Evolutionary conservation across 2,329 filamentous ascomycete genomes (phyloP), one percentile per base, ranked within the genome.

Genomic region (Colletotrichum lentis): DNA sequence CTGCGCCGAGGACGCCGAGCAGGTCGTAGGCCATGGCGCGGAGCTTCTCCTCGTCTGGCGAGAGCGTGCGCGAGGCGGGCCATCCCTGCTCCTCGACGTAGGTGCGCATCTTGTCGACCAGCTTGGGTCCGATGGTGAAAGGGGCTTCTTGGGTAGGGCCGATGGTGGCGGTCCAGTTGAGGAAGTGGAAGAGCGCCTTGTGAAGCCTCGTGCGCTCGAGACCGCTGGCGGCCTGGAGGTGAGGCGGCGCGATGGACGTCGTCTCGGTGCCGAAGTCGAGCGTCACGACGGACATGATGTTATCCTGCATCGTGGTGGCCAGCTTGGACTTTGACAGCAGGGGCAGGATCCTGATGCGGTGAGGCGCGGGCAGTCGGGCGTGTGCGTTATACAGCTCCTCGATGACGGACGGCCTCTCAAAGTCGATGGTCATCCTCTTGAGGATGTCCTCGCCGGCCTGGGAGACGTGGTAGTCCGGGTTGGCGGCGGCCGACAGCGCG

Each of bases 371-470:
- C 0, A 90, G 82, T n/a, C 85, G 87, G 50, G 90, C 88, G 76
- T 97, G 96, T 1, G 94, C 84, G 4, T 84, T 79, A 73, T 94
- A 94, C 2, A 98, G 81, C 18, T 85, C 82, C 64, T 85, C 80
- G 3, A 97, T 83, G 2, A 94, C 78, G 1, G 77, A 72, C 11
- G 82, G 73, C 69, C 93, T 86, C 76, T 98, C 95, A 31, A 97
- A 81, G 10, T 91, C 88, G 10, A 92, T 86, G 1, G 88, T 85
- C 37, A 88, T 91, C 71, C 94, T 86, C 79, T 97, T 99, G 71
- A 98, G 79, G 56, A 96, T 87, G 73, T 97, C 94, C 64, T 97
- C 93, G 0, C 92, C 95, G n/a, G 93, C 82, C n/a, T 91, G 88
- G 12, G 92, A 89, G 44, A 97, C 89, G 10, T 91, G 87, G 43